Evolutionary conservation across 2,329 filamentous ascomycete species (phyloP), one percentile per base, ranked within the genome.

Genomic region (Aspergillus sp.): DNA sequence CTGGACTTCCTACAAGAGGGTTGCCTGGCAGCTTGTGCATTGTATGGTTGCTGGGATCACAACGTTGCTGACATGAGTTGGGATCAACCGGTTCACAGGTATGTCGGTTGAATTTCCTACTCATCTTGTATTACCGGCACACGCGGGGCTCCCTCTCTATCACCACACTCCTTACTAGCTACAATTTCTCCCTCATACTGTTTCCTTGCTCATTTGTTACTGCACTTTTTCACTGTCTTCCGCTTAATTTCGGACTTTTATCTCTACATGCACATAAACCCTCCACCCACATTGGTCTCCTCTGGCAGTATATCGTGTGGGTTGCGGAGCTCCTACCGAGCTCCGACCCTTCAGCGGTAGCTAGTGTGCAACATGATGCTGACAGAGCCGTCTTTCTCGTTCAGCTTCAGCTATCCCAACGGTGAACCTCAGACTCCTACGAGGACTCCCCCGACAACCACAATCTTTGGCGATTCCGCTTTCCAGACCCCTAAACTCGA

Each of bases 401-500:
- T 70, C 64, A 80, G 78, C 75, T 80, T 80, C 75, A 79, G 68
- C 73, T 77, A 77, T 70, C 73, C 77, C 57, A 74, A 75, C 73
- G 77, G 76, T 69, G 77, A 80, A 72, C 78, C 78, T 64, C 78
- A 79, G 62, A 80, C 78, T 58, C 78, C 78, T 8, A 80, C 78
- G 58, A 77, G 75, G 70, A 80, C 77, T 54, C 78, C 78, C 32
- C 75, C 75, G 10, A 73, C 75, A 42, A 66, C 71, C 48, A 67
- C 53, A n/a, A 47, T 72, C 38, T 77, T 78, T 48, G 75, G 73
- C 59, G 72, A 77, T 60, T 62, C 70, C 44, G 67, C 77, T 54
- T 79, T 80, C 59, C 76, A 78, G 41, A 80, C 78, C 23, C 78
- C 78, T 21, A 80, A 79, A 64, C 76, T 80, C 64, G 78, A 80